These are phyloP conservation scores for Talaromyces amestolkiae DNA, from an alignment of 2,329 filamentous ascomycete species.

Conservation along the genomic window DNA sequence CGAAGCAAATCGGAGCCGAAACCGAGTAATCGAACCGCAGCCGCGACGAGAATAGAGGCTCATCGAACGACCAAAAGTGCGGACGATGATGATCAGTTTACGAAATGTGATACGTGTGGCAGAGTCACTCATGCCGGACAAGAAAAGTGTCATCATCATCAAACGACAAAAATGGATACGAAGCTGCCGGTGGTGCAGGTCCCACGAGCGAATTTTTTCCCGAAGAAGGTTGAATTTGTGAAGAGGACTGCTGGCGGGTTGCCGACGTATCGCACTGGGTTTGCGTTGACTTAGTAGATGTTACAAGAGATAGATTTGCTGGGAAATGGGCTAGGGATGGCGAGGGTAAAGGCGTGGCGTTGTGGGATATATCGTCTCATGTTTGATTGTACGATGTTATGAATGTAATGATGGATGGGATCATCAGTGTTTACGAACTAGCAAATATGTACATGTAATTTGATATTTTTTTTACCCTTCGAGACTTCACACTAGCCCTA, in stretches of 20 bases:
- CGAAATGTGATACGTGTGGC: slow-evolving; percentile 21
- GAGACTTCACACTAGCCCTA: background rate
- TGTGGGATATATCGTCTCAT: background rate
- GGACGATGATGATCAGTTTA: background rate
- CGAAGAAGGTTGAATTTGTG: slow-evolving; percentile 27
- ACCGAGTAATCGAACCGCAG: background rate
- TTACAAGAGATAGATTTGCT: background rate
- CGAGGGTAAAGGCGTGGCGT: background rate
- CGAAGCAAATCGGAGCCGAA: slow-evolving; percentile 11
- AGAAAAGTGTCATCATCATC: slow-evolving; percentile 25
- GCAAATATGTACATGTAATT: background rate
- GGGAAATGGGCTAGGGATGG: background rate
- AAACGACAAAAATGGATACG: background rate
- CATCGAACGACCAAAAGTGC: background rate
- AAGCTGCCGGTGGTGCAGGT: slow-evolving; percentile 26
- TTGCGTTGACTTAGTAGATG: slow-evolving; percentile 23
- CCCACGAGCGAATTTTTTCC: slow-evolving; percentile 25
- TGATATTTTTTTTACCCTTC: background rate
- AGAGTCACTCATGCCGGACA: slow-evolving; percentile 23
- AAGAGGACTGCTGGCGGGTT: slow-evolving; percentile 25
- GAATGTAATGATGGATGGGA: background rate
- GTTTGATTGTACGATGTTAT: background rate
- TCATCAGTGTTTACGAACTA: background rate
- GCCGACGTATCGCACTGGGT: slow-evolving; percentile 27
- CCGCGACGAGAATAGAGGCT: background rate